Evolutionary conservation across 148 eudicot genomes (phyloP).

Genomic region (Amaranthus palmeri): DNA sequence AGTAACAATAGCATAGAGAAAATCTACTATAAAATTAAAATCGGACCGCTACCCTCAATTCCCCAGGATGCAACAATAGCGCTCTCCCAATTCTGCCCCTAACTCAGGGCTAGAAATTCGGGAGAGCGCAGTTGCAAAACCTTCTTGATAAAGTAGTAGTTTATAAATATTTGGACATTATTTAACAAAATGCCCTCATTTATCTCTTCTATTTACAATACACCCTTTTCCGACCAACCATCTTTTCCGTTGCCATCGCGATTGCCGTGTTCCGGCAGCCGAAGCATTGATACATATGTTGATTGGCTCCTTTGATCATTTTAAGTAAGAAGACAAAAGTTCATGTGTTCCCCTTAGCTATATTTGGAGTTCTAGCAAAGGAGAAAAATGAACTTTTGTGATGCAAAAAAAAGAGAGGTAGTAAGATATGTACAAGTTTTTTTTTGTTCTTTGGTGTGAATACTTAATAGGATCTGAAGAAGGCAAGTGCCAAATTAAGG

Average conservation of each 20-base stretch:
- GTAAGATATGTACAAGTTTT: not conserved
- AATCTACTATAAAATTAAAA: constrained; percentile 14
- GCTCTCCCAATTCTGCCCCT: constrained; percentile 58
- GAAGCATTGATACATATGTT: not conserved
- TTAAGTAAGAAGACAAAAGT: not conserved
- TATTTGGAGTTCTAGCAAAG: constrained; percentile 8
- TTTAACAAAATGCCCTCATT: not conserved
- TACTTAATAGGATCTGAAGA: not conserved
- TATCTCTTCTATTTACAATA: constrained; percentile 16
- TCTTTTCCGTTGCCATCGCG: constrained; percentile 9
- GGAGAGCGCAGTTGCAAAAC: constrained; percentile 79
- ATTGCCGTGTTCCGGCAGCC: not conserved
- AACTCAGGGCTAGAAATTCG: constrained; percentile 37
- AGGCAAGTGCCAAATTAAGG: constrained; percentile 17
- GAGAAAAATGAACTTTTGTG: not conserved
- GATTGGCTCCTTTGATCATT: constrained; percentile 8
- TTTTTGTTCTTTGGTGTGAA: not conserved
- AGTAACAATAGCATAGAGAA: not conserved
- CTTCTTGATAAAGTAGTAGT: constrained; percentile 28
- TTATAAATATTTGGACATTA: not conserved
- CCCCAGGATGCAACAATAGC: constrained; percentile 84
- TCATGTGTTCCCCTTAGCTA: constrained; percentile 3
- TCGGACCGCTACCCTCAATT: constrained; percentile 99
- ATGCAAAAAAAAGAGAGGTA: not conserved
- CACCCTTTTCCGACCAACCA: constrained; percentile 16